These are phyloP conservation scores for Candida ulmi DNA, from an alignment of 805 yeast genomes.

Conservation along the genomic window DNA sequence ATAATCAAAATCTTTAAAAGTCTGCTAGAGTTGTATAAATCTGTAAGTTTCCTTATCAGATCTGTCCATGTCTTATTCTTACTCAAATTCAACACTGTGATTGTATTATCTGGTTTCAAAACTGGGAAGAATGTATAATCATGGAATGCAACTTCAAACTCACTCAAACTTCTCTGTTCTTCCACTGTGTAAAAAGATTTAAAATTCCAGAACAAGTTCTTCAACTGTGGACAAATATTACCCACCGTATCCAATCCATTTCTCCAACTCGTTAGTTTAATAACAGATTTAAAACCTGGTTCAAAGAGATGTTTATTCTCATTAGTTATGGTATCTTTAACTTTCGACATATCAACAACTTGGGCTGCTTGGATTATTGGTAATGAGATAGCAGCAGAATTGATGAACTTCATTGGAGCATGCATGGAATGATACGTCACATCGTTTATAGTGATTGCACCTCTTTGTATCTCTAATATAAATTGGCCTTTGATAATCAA, in stretches of 20 bases:
- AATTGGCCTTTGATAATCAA: constrained; percentile 45
- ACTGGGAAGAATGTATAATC: constrained; percentile 36
- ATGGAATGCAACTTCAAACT: constrained; percentile 22
- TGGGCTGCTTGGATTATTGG: constrained; percentile 43
- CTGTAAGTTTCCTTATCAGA: constrained; percentile 35
- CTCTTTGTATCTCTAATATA: constrained; percentile 36
- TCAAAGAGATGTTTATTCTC: constrained; percentile 35
- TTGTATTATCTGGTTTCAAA: constrained; percentile 22
- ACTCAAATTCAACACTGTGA: constrained; percentile 8
- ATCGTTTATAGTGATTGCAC: constrained; percentile 41
- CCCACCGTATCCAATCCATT: constrained; percentile 45
- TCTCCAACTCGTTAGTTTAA: constrained; percentile 28
- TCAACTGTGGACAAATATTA: constrained; percentile 37
- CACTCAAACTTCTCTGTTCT: constrained; percentile 10
- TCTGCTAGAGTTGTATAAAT: constrained; percentile 25
- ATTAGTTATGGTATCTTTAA: constrained; percentile 23
- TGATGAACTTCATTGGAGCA: constrained; percentile 26
- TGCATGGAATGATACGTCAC: constrained; percentile 25
- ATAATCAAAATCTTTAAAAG: constrained; percentile 27
- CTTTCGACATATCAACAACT: constrained; percentile 26
- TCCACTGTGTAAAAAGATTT: constrained; percentile 9
- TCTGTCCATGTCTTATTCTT: constrained; percentile 26
- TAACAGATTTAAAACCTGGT: constrained; percentile 36
- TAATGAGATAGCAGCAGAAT: constrained; percentile 29
- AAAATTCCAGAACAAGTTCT: constrained; percentile 31